Evolutionary conservation across 2,329 filamentous ascomycete species (phyloP), one percentile per base, ranked within the genome.

Genomic region (Onygenales sp.): DNA sequence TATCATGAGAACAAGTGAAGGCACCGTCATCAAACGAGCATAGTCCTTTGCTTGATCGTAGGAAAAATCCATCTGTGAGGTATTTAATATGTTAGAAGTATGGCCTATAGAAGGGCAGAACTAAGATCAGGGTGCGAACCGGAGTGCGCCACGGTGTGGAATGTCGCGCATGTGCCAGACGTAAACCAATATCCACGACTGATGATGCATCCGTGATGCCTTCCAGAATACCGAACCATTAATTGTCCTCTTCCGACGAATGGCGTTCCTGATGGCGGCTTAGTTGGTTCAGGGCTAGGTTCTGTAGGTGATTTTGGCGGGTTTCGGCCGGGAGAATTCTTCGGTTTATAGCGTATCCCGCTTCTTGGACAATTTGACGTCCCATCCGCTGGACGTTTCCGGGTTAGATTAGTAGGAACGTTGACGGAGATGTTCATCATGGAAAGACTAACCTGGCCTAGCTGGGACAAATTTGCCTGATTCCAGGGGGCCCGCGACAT

Each of bases 101-200:
- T 36, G 21, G 21, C 21, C 21, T 27, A 4, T 10, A 37, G 3
- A 48, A 17, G 4, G 4, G 14, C 9, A 48, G 14, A 8, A 37
- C 17, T 6, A 17, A 21, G n/a, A 17, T 27, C 21, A 42, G 40
- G 14, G 14, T 3, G 10, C 7, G n/a, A 32, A 10, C 32, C 21
- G n/a, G 36, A 9, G 11, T 2, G 11, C 32, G 34, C 17, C 4
- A 49, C 5, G 2, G 47, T 27, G 17, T 14, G 36, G 27, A 49
- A 49, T 0, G 79, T 85, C 0, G 85, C 85, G 62, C 84, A 87
- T 0, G 83, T 85, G 2, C 84, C 84, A 1, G 74, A 77, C 0
- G 77, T 76, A 62, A 85, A 88, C 85, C 85, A 88, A 0, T 77
- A 80, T 0, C 85, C 85, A 8, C 69, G 74, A 52, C 77, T 77